Percentiles rank a stretch among this genome's conserved stretches.
Evolutionary conservation across 2,329 filamentous ascomycete genomes (phyloP).

Genomic region (Salinomyces thailandicus): DNA sequence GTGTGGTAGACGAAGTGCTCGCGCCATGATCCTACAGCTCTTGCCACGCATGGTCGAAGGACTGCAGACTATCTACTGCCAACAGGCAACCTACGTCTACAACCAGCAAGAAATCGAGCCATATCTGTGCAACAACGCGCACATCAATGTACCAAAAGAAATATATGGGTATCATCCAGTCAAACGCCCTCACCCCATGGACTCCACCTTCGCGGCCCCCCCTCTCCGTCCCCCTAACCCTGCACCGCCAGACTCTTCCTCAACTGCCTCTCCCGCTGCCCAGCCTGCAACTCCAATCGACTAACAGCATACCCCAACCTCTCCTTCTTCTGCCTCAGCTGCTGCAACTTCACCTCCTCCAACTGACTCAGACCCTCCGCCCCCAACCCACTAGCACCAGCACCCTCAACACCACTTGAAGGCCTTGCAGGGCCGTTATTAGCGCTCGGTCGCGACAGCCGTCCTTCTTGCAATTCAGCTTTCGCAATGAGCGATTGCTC

Average conservation of each 20-base stretch:
- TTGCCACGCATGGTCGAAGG: too few species aligned
- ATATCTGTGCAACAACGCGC: too few species aligned
- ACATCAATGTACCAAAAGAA: too few species aligned
- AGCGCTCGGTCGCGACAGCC: conserved; percentile 33
- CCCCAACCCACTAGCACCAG: not conserved
- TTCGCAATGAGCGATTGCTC: conserved; percentile 77
- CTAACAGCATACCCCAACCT: conserved; percentile 79
- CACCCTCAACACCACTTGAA: not conserved
- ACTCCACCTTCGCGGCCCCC: not conserved
- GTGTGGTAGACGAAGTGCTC: too few species aligned
- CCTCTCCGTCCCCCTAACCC: too few species aligned
- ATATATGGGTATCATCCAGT: too few species aligned
- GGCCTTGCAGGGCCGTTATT: conserved; percentile 10
- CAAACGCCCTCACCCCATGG: not conserved
- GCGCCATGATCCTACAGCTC: too few species aligned
- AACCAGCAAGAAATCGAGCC: too few species aligned
- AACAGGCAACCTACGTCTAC: too few species aligned
- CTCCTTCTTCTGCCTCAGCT: conserved; percentile 71
- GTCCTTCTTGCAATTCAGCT: conserved; percentile 71
- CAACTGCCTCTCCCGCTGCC: conserved; percentile 61
- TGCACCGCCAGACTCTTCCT: conserved; percentile 59
- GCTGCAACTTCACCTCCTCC: conserved; percentile 50
- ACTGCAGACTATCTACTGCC: too few species aligned
- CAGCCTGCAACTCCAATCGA: conserved; percentile 73
- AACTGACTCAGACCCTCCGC: conserved; percentile 30